These are phyloP conservation scores for Thamnidium elegans DNA, from an alignment of 192 early-diverging fungal genomes.

Conservation along the genomic window DNA sequence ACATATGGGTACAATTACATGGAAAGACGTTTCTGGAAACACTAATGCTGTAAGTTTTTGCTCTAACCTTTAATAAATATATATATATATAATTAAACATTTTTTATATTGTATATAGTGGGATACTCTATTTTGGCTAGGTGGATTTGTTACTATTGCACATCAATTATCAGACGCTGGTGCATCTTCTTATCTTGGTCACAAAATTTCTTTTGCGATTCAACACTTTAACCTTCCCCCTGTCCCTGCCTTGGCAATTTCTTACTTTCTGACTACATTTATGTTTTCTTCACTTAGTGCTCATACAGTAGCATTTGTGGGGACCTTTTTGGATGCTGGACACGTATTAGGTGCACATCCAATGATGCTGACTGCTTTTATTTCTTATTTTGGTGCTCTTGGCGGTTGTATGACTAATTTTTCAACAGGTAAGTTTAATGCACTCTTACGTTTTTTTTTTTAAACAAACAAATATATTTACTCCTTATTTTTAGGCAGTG, in stretches of 20 bases:
- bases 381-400: slow-evolving; percentile 63
- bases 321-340: slow-evolving; percentile 69
- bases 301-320: slow-evolving; percentile 65
- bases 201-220: slow-evolving; percentile 43
- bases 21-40: slow-evolving; percentile 65
- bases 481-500: slow-evolving; percentile 32
- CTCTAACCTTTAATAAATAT: not conserved
- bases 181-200: slow-evolving; percentile 61
- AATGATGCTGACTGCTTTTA: slow-evolving; percentile 48
- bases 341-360: slow-evolving; percentile 55
- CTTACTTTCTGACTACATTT: slow-evolving; percentile 67
- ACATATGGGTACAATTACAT: slow-evolving; percentile 56
- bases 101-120: slow-evolving; percentile 38
- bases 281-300: slow-evolving; percentile 70
- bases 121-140: slow-evolving; percentile 82
- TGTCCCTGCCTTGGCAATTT: slow-evolving; percentile 47
- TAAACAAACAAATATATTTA: not conserved
- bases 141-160: slow-evolving; percentile 71
- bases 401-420: slow-evolving; percentile 51
- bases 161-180: slow-evolving; percentile 68
- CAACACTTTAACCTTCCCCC: slow-evolving; percentile 22
- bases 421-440: slow-evolving; percentile 32
- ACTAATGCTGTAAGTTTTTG: slow-evolving; percentile 45
- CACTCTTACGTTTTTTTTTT: not conserved
- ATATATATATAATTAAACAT: not conserved